Base-by-base conservation (phyloP, 257 asterid species). In the Osmanthus fragrans region DNA sequence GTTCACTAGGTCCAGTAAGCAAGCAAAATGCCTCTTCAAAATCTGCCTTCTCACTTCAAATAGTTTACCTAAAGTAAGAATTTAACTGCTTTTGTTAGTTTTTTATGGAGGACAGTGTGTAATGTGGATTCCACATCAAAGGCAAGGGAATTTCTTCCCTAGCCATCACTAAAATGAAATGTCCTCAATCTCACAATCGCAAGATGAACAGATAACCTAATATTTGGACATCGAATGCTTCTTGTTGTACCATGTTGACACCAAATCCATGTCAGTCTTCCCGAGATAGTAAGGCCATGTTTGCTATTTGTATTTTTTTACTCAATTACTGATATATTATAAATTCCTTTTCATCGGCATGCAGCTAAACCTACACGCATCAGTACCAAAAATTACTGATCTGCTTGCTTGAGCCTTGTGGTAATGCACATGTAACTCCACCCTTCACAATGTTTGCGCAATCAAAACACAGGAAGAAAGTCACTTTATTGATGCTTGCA, bases 401-500 rank as follows among this genome's bases (percentile, higher is more conserved):
- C 67, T 7, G 67, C 67, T 58, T 58, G 67, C 30, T 21, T 23
- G 67, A 21, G 67, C 15, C 30, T 58, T 3, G 11, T 1, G 67
- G 67, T 21, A 5, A 54, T 19, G 36, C 25, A 39, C 4, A 45
- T 33, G 30, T 39, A 34, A 60, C 21, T 13, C 15, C 33, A 79
- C 25, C 6, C 18, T 66, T 56, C 29, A 58, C 29, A 58, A n/a
- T 58, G 11, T 21, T 58, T 58, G 30, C 23, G 67, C 67, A 78
- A 19, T 27, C 9, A 36, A 74, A 47, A 51, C 64, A 67, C 70
- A 72, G 12, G 66, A n/a, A 72, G 34, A 70, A 58, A 56, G 25
- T 13, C 33, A n/a, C 13, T 47, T 51, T 45, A 72, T 60, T 10
- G 66, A 30, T 11, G 27, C 80, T 47, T 73, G 70, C 51, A 73